These are phyloP conservation scores for Candida endomychidarum DNA, from an alignment of 805 yeast genomes.

Conservation along the genomic window DNA sequence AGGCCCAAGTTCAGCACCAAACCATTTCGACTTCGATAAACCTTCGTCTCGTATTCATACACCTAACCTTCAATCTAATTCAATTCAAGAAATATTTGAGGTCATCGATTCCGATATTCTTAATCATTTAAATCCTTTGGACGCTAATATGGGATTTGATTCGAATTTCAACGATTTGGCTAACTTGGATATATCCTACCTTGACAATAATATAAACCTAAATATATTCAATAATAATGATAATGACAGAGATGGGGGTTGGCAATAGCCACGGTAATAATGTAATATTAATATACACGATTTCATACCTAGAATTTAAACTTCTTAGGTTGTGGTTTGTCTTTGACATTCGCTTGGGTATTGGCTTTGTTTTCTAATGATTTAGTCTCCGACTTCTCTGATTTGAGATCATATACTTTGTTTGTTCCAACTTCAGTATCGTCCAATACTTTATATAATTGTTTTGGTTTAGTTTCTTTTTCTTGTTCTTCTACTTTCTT, in stretches of 20 bases:
- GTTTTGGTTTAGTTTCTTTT: constrained; percentile 7
- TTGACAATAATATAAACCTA: constrained; percentile 4
- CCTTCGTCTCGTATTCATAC: background rate
- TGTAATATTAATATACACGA: constrained; percentile 1
- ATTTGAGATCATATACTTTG: constrained; percentile 15
- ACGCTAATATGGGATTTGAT: constrained; percentile 21
- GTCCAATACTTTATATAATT: constrained; percentile 22
- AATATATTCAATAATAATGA: background rate
- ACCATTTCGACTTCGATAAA: too few species aligned
- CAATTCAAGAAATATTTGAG: constrained; percentile 28
- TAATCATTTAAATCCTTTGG: constrained; percentile 29
- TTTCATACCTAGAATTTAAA: constrained; percentile 15
- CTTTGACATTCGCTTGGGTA: constrained; percentile 5
- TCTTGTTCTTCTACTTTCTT: constrained; percentile 4
- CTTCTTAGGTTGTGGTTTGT: constrained; percentile 9
- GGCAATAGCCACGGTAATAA: constrained; percentile 1
- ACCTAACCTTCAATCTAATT: constrained; percentile 13
- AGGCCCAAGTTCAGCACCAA: background rate
- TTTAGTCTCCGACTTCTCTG: background rate
- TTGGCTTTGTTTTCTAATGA: background rate
- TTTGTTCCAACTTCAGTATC: constrained; percentile 15
- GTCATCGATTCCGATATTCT: constrained; percentile 31
- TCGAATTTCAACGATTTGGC: constrained; percentile 10
- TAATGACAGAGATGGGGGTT: constrained; percentile 2
- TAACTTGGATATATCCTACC: background rate